These are phyloP conservation scores for Setomelanomma holmii DNA, from an alignment of 2,329 filamentous ascomycete species.

Conservation along the genomic window DNA sequence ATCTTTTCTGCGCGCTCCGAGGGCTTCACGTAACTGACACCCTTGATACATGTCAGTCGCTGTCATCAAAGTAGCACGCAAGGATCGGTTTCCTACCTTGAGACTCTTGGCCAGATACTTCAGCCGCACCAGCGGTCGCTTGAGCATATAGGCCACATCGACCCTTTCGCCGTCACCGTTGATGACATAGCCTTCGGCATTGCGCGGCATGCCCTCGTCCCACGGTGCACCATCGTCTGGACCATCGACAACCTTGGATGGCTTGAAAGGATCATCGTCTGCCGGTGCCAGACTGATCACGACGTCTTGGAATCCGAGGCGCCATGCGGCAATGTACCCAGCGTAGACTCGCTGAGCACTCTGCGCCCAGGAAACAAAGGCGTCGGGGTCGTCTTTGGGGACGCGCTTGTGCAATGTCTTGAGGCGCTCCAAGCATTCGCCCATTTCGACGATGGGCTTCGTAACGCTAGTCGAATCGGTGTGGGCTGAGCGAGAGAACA, in stretches of 20 bases:
- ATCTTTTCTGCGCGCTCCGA: slow-evolving; percentile 66
- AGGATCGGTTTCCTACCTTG: slow-evolving; percentile 60
- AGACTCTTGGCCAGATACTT: slow-evolving; percentile 88
- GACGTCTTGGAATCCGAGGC: slow-evolving; percentile 91
- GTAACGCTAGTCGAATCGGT: slow-evolving; percentile 70
- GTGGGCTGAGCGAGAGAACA: slow-evolving; percentile 68
- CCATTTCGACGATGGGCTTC: slow-evolving; percentile 93
- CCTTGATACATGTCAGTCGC: slow-evolving; percentile 50
- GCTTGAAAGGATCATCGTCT: slow-evolving; percentile 65
- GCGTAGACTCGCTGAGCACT: slow-evolving; percentile 79
- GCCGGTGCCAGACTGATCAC: slow-evolving; percentile 89
- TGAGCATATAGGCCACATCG: slow-evolving; percentile 91
- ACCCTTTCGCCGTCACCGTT: slow-evolving; percentile 85
- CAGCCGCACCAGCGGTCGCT: slow-evolving; percentile 83
- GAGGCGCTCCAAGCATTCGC: slow-evolving; percentile 83
- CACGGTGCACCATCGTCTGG: slow-evolving; percentile 58
- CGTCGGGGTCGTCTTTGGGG: slow-evolving; percentile 73
- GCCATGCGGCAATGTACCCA: slow-evolving; percentile 87
- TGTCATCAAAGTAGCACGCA: neutral
- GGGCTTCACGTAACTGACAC: slow-evolving; percentile 64
- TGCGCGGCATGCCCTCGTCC: slow-evolving; percentile 63
- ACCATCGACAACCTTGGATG: slow-evolving; percentile 45
- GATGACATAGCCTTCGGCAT: slow-evolving; percentile 66
- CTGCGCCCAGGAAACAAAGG: slow-evolving; percentile 81
- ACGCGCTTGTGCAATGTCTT: slow-evolving; percentile 81